These are phyloP conservation scores for Gymnopilus junonius DNA, from an alignment of 768 basidiomycete genomes.

Conservation along the genomic window DNA sequence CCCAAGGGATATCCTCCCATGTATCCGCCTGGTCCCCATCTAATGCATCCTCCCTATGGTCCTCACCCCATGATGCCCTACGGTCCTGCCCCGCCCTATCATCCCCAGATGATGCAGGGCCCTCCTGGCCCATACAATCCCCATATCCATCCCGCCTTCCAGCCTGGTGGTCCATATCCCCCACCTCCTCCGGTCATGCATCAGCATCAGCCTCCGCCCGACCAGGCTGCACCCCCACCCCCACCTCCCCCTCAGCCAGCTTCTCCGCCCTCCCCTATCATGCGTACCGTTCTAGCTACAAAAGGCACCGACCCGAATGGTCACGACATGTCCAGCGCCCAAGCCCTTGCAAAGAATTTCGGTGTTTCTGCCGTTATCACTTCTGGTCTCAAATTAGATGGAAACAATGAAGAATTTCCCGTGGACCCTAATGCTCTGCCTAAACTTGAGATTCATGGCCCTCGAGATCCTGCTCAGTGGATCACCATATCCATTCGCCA, in stretches of 20 bases:
- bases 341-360: constrained; percentile 77
- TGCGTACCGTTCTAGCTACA: constrained; percentile 38
- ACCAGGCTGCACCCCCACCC: constrained; percentile 18
- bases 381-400: constrained; percentile 59
- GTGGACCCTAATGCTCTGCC: constrained; percentile 75
- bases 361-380: constrained; percentile 78
- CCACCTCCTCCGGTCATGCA: constrained; percentile 40
- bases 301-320: constrained; percentile 82
- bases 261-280: constrained; percentile 25
- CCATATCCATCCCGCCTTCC: constrained; percentile 64
- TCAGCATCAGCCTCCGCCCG: constrained; percentile 38
- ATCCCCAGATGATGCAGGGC: constrained; percentile 40
- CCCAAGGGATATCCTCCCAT: constrained; percentile 41
- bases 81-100: constrained; percentile 40
- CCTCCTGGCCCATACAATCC: constrained; percentile 54
- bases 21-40: constrained; percentile 44
- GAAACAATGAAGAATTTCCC: constrained; percentile 75
- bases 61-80: constrained; percentile 46
- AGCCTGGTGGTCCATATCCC: constrained; percentile 41
- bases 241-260: constrained; percentile 22
- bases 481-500: constrained; percentile 55
- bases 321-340: constrained; percentile 78
- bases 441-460: constrained; percentile 52
- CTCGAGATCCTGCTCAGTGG: constrained; percentile 70
- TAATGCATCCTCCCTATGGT: constrained; percentile 39